Evolutionary conservation across 2,329 filamentous ascomycete genomes (phyloP).

Genomic region (Dactylella cylindrospora): DNA sequence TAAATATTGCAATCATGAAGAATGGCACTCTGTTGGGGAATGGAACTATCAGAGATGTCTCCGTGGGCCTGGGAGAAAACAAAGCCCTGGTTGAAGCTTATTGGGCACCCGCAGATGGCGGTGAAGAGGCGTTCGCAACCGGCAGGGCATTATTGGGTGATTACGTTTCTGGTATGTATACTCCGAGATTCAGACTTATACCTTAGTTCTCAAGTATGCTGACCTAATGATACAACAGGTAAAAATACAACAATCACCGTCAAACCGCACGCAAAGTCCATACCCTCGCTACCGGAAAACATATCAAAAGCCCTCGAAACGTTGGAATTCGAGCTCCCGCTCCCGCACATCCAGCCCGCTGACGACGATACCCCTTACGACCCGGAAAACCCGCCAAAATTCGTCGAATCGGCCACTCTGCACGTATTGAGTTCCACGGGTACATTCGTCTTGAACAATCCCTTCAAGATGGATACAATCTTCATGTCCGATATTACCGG

Average conservation of each 20-base stretch:
- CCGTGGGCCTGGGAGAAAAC: slow-evolving; percentile 70
- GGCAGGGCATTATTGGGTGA: slow-evolving; percentile 76
- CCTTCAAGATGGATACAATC: slow-evolving; percentile 70
- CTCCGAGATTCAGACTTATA: neutral
- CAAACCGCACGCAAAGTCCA: slow-evolving; percentile 68
- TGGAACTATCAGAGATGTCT: slow-evolving; percentile 66
- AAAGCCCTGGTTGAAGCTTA: slow-evolving; percentile 66
- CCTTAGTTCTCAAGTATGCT: neutral
- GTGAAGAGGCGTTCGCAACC: slow-evolving; percentile 61
- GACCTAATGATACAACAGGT: slow-evolving; percentile 53
- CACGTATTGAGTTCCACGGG: slow-evolving; percentile 85
- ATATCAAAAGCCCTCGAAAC: slow-evolving; percentile 72
- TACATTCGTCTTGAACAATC: slow-evolving; percentile 78
- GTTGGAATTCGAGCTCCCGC: slow-evolving; percentile 69
- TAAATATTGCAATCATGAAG: slow-evolving; percentile 73
- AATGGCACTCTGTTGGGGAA: slow-evolving; percentile 76
- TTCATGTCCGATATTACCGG: slow-evolving; percentile 80
- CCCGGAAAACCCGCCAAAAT: slow-evolving; percentile 55
- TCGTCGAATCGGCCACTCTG: slow-evolving; percentile 83
- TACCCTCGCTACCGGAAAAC: slow-evolving; percentile 71
- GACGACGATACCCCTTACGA: slow-evolving; percentile 49
- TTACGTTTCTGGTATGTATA: slow-evolving; percentile 70
- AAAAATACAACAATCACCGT: slow-evolving; percentile 79
- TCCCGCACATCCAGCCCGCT: slow-evolving; percentile 64
- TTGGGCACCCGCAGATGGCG: slow-evolving; percentile 73